Evolutionary conservation across 345 rosid genomes (phyloP), one percentile per base, ranked within the genome.

Genomic region (Xanthoceras sorbifolium): DNA sequence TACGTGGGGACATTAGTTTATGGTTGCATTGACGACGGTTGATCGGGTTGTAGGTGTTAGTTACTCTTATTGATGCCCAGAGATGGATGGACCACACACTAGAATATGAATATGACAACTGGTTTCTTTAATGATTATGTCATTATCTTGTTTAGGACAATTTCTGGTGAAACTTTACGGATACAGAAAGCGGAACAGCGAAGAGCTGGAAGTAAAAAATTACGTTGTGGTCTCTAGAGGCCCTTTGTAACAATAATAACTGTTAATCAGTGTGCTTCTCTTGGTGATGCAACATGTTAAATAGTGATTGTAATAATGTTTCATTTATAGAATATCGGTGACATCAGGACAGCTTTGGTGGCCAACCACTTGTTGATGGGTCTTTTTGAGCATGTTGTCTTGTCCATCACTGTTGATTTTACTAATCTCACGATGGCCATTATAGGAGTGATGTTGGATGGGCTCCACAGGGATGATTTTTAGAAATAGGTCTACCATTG

Each of bases 1-100:
- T 29, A 3, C 3, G 65, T 46, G 67, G 78, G 82, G 50, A 23
- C 81, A 18, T 44, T 73, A 42, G 42, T 75, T 57, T 55, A 28
- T 73, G 31, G 15, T 22, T 36, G 9, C 32, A 61, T 80, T 69
- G 50, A 57, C 55, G 50, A 67, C 22, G 20, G 3, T 69, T 40
- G 55, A 59, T 79, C 48, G 26, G 69, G 34, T 68, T 40, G 61
- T 69, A 31, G 52, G 65, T 67, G 42, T 17, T 76, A 50, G 57
- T 62, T 48, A 29, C 54, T 69, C 31, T 73, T 64, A 62, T 28
- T 57, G 63, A 57, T 67, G 74, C 69, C 48, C 42, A 34, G 73
- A 5, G 67, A 72, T 52, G 64, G 78, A 36, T 77, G 82, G 85
- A 50, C 80, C 67, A 64, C 74, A 34, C 22, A 67, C 66, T 75